phyloP scores from a whole-genome alignment of 305 asterid genomes.

The Solanum hybrid region DNA sequence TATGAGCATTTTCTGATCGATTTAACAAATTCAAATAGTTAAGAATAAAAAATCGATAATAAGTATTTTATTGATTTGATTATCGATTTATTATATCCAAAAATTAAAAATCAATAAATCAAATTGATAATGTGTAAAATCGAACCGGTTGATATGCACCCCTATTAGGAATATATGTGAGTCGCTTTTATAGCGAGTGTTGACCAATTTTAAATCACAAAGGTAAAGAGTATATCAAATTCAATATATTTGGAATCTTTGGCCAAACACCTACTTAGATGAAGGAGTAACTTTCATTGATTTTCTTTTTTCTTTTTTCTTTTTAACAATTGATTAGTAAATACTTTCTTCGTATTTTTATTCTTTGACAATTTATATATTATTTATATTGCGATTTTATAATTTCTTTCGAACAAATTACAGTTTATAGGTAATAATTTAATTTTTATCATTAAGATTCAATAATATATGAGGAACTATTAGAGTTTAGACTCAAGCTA shows the following conservation, averaged over 20 bases:
- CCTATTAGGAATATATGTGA: no score
- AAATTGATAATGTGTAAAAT: no score
- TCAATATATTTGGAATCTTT: neutral
- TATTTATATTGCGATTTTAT: neutral
- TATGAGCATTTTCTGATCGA: neutral
- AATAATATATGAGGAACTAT: no score
- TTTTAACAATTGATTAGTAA: neutral
- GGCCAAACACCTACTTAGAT: neutral
- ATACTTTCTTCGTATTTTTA: neutral
- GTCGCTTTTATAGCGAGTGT: no score
- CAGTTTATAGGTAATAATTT: neutral
- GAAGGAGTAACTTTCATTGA: neutral
- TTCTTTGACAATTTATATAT: neutral
- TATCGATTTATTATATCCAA: no score
- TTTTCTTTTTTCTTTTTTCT: neutral
- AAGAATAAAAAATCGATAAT: no score
- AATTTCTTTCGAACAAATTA: no score
- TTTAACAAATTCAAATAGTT: no score
- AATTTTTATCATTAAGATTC: neutral
- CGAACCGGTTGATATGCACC: no score
- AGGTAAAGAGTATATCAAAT: neutral
- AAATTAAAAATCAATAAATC: no score
- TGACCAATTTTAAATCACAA: neutral
- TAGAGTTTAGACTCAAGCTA: neutral
- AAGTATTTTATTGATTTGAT: neutral